A percentile compares a stretch with the other conserved stretches of the same genome.
Conservation (phyloP, 768 basidiomycete species). For the Coprinellus micaceus region DNA sequence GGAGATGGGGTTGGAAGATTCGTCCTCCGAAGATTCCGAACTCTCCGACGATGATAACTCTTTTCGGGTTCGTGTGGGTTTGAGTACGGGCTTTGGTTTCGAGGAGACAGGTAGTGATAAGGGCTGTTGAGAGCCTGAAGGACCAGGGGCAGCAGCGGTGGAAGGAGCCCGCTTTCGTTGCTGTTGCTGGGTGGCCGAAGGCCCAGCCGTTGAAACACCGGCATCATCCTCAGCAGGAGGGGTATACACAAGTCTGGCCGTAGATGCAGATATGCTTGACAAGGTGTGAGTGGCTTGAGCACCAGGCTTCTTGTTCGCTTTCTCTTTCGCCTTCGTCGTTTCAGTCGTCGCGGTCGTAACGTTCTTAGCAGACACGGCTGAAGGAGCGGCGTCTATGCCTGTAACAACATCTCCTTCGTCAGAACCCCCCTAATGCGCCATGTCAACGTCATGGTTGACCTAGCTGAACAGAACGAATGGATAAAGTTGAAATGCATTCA, state of each 20-base stretch:
- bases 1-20: neutral
- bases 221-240: too few species aligned
- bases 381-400: neutral
- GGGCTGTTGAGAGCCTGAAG: too few species aligned
- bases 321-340: too few species aligned
- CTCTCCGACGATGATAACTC: neutral
- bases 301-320: neutral
- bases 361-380: neutral
- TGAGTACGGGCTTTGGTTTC: neutral
- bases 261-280: too few species aligned
- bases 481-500: constrained; percentile 1
- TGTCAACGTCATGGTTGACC: neutral
- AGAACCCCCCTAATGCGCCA: constrained; percentile 1
- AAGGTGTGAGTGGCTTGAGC: neutral
- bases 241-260: too few species aligned
- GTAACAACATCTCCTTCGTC: neutral
- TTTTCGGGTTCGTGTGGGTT: neutral
- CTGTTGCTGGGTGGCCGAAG: too few species aligned
- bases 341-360: too few species aligned
- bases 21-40: neutral
- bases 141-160: too few species aligned
- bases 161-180: too few species aligned
- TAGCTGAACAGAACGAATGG: neutral
- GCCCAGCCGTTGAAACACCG: too few species aligned
- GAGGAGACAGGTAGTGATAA: neutral